Evolutionary conservation across 2,329 filamentous ascomycete genomes (phyloP).

Genomic region (Sporothrix phasma): DNA sequence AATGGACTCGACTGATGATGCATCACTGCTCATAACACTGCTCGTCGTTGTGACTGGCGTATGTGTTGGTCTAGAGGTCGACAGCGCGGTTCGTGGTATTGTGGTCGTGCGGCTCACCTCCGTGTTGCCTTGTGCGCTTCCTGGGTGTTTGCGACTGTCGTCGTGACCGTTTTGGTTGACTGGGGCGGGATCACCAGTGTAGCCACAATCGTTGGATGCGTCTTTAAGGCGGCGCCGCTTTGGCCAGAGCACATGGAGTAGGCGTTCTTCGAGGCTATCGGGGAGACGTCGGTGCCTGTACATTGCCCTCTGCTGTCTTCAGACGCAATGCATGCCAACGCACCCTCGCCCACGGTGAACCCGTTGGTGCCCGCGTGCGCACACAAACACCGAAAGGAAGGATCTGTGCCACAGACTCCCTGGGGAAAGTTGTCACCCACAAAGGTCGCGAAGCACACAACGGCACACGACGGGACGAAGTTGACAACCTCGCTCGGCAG

Average conservation of each 20-base stretch:
- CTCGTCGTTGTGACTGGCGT: background rate
- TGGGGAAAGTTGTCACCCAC: slow-evolving; percentile 48
- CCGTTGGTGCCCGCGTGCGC: slow-evolving; percentile 46
- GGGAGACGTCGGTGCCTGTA: slow-evolving; percentile 31
- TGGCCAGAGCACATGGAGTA: slow-evolving; percentile 49
- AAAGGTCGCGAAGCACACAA: slow-evolving; percentile 52
- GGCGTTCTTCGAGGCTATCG: slow-evolving; percentile 33
- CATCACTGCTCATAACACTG: no score
- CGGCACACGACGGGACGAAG: slow-evolving; percentile 49
- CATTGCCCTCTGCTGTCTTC: slow-evolving; percentile 43
- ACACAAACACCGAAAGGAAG: slow-evolving; percentile 55
- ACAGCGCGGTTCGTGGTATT: slow-evolving; percentile 12
- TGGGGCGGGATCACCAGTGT: slow-evolving; percentile 38
- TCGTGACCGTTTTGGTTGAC: slow-evolving; percentile 21
- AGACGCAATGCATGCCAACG: slow-evolving; percentile 55
- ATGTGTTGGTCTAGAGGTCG: slow-evolving; percentile 1
- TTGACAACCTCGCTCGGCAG: slow-evolving; percentile 31
- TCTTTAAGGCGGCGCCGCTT: slow-evolving; percentile 42
- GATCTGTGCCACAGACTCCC: slow-evolving; percentile 37
- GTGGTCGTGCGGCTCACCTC: background rate
- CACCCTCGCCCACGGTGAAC: slow-evolving; percentile 63
- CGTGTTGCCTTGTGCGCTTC: slow-evolving; percentile 28
- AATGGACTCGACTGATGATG: background rate
- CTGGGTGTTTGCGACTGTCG: background rate
- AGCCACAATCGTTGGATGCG: slow-evolving; percentile 48